Evolutionary conservation across 2,329 filamentous ascomycete species (phyloP), one percentile per base, ranked within the genome.

Genomic region (Setomelanomma holmii): DNA sequence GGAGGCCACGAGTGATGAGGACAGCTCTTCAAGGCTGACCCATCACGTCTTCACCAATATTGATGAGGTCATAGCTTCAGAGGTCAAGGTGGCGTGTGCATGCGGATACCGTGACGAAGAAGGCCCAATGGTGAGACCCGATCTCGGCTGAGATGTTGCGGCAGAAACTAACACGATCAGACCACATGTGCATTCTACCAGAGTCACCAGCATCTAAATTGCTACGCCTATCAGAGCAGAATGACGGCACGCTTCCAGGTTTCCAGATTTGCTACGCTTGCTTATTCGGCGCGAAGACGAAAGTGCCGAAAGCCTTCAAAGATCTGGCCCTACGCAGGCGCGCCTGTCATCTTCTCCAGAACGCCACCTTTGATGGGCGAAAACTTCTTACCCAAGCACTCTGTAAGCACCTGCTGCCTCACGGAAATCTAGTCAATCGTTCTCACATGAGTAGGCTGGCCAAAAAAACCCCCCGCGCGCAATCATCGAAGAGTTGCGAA

Each of bases 261-360:
- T 53, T 69, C n/a, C 78, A 82, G 59, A 70, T 72, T 14, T 82
- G 80, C 65, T 81, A 81, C 56, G 61, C 64, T 23, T 82, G 80
- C 53, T 62, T 81, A n/a, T 60, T 78, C 19, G 58, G 65, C 8
- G 53, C 56, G 17, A 54, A 66, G 19, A 27, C 35, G 22, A 40
- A 49, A 10, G 41, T 61, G 53, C 53, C 67, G 3, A 45, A 33
- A 22, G 38, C 68, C 17, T 30, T 71, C 5, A 22, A 55, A 21
- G 40, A 52, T 16, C 46, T 59, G 6, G 51, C 61, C 14, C 24
- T 66, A 2, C 47, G 55, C 11, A 47, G 69, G 19, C 61, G 63
- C 16, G 64, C 39, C 6, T 42, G 66, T 11, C 50, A 19, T 21
- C 11, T 33, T 14, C 24, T 43, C 5, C 24, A 30, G 12, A 30